Percentiles rank a stretch among this genome's conserved stretches.
Evolutionary conservation across 164 flowering plant genomes (phyloP).

Genomic region (Chimonanthus salicifolius): DNA sequence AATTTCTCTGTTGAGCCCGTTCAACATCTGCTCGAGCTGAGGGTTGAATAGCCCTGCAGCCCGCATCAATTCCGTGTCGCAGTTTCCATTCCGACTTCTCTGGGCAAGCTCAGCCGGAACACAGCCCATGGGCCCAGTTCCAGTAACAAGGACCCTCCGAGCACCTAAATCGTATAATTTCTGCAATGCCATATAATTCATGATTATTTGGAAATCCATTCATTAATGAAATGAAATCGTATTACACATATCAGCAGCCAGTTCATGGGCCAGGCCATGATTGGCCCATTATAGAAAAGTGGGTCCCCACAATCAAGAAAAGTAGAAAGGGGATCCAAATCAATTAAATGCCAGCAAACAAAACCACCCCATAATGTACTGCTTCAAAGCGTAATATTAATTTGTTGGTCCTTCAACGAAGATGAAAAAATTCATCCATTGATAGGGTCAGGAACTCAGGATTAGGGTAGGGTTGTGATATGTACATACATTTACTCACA

Average conservation of each 20-base stretch:
- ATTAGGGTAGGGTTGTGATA: too few species aligned
- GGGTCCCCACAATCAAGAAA: too few species aligned
- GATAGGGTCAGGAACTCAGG: too few species aligned
- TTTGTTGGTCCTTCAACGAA: too few species aligned
- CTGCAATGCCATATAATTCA: conserved; percentile 24
- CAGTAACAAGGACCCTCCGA: conserved; percentile 63
- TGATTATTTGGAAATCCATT: neutral
- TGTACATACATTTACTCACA: too few species aligned
- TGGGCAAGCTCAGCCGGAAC: conserved; percentile 54
- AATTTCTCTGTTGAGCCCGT: conserved; percentile 37
- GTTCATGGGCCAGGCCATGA: neutral
- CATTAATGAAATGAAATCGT: neutral
- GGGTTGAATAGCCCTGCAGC: conserved; percentile 60
- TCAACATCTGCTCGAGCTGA: conserved; percentile 34
- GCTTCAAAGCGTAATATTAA: too few species aligned
- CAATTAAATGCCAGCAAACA: too few species aligned
- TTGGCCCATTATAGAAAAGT: too few species aligned
- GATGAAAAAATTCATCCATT: too few species aligned
- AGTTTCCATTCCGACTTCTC: conserved; percentile 42
- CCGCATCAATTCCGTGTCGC: conserved; percentile 34
- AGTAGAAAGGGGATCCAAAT: too few species aligned
- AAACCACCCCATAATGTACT: too few species aligned
- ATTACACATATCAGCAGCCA: neutral
- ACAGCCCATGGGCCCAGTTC: conserved; percentile 78
- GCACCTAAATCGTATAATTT: conserved; percentile 54